Evolutionary conservation across 2,329 filamentous ascomycete species (phyloP).

Genomic region (Monilinia polystroma): DNA sequence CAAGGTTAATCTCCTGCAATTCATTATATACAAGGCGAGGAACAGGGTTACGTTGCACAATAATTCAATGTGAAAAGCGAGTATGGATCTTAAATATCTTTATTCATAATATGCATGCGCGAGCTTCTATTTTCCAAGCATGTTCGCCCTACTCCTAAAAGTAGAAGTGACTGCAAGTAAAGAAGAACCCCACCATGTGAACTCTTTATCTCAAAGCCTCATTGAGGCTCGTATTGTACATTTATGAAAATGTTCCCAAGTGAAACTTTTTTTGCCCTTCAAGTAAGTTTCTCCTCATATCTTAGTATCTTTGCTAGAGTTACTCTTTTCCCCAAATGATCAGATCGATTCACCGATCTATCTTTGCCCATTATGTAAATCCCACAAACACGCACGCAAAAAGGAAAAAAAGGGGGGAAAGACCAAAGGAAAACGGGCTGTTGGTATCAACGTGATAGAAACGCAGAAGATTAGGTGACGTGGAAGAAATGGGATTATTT

Average conservation of each 20-base stretch:
- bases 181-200: neutral
- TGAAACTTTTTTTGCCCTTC: constrained; percentile 5
- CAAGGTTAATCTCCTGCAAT: too few relatives aligned
- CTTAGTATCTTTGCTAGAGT: constrained; percentile 11
- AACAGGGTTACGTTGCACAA: neutral
- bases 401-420: neutral
- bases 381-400: neutral
- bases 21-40: neutral
- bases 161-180: constrained; percentile 10
- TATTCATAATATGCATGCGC: neutral
- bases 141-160: constrained; percentile 5
- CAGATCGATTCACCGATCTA: neutral
- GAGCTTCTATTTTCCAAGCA: neutral
- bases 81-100: neutral
- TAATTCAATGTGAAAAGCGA: neutral
- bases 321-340: neutral
- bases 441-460: constrained; percentile 19
- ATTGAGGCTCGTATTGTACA: constrained; percentile 16
- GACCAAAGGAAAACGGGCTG: neutral
- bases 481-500: neutral
- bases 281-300: constrained; percentile 1
- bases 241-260: neutral
- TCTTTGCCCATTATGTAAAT: constrained; percentile 1
- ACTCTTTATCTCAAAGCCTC: constrained; percentile 2
- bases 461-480: neutral